Base-by-base conservation (phyloP, 2,329 filamentous ascomycete genomes). In the Aspergillus tubingensis region DNA sequence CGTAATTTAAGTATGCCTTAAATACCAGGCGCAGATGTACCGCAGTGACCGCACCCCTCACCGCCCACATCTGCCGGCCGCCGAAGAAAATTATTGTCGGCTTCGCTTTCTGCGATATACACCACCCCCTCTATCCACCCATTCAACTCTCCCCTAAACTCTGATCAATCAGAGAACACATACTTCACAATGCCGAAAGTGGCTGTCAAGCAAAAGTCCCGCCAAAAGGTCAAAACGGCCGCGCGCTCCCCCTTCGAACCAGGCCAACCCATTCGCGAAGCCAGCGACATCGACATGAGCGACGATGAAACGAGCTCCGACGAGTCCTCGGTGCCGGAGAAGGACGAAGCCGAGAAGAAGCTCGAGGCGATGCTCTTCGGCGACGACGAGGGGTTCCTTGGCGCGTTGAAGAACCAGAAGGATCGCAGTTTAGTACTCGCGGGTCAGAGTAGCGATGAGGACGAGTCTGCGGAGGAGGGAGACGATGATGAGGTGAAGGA, bases 281-380 rank as follows among this genome's bases (percentile, higher is more conserved):
- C 69, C 57, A 63, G 67, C 30, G 66, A 69, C 39, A 60, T 68
- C 49, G 68, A 73, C 15, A 67, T 72, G 65, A 13, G 10, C 32
- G 66, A 67, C 17, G 68, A 68, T 27, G 68, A 72, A 17, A 65
- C 65, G 1, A 68, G 62, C 39, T 63, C 60, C 3, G 67, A 67
- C 17, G 69, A 70, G 19, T 58, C 62, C 15, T 65, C 72, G 3
- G 67, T 75, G 11, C 70, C 80, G 57, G 88, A 90, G 54, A 95
- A 94, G 73, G 92, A 96, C 73, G 88, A 87, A 13, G 88, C 90
- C 55, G 93, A 97, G 75, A 87, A 90, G 71, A 91, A 94, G 73
- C 86, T 97, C 30, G 94, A 97, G 79, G 86, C 88, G 65, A 81
- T 97, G 63, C 90, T 99, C 3, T 91, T 99, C 63, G 95, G 95